Evolutionary conservation across 306 rosid species (phyloP), one percentile per base, ranked within the genome.

Genomic region (Prunus mume): DNA sequence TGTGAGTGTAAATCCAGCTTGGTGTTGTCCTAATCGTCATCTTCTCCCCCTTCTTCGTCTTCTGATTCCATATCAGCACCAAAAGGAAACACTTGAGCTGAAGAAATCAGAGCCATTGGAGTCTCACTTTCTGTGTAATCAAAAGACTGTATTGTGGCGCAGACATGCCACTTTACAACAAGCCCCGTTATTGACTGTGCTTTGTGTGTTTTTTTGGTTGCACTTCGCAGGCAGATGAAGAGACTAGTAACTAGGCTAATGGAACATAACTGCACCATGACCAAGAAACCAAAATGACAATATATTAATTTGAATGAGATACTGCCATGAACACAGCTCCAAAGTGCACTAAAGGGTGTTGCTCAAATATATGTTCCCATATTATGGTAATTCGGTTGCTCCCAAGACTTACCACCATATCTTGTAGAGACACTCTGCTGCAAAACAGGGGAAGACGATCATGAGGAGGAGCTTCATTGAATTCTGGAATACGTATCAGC

Each of bases 361-460:
- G 73, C 97, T 88, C 19, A 80, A 0, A 56, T 86, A 89, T 50
- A 72, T 68, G 67, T 89, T 78, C 17, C 95, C 96, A 63, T 85
- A 88, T 80, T 89, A 68, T 54, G 98, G 97, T 51, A 92, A 73
- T 43, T 89, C 56, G 2, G 84, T 58, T 55, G 82, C 80, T 80
- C 97, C 98, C 51, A 97, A 85, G 50, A 78, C 43, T 41, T 84
- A 92, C 97, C 97, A 95, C 97, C 98, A 95, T 60, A 95, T 83
- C 80, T 92, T 95, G 89, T 95, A 95, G 13, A 55, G 90, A 82
- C 85, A 77, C 77, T 86, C 91, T 3, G 86, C 90, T 69, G 78
- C 30, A 74, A 89, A 90, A 78, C 87, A 87, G 7, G 93, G 86
- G 73, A 92, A 81, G 61, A 92, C 84, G 77, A 91, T 79, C 18